Evolutionary conservation across 257 asterid species (phyloP), one percentile per base, ranked within the genome.

Genomic region (Gynochthodes officinalis): DNA sequence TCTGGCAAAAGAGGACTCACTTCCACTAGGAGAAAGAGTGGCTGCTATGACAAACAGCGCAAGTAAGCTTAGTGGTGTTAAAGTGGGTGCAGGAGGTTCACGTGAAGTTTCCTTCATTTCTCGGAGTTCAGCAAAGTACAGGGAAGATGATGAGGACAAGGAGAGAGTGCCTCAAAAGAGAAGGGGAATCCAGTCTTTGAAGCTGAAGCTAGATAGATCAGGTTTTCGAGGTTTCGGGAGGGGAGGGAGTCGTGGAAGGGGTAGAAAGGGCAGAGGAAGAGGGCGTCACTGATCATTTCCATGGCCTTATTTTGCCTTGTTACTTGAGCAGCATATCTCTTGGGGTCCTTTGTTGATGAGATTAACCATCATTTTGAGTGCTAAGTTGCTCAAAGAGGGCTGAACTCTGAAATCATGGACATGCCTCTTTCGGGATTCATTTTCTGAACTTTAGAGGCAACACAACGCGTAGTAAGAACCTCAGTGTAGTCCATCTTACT

Each of bases 51-150:
- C 69, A 57, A 67, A 82, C 54, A 74, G 14, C 6, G 4, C 69
- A 67, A 78, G 71, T 15, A 70, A 72, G 48, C 64, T 75, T 53
- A 66, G 25, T 9, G 66, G 67, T 74, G 85, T 93, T 14, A 91
- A 88, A 82, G 85, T 84, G 25, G 98, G 97, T 16, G 86, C 76
- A 27, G 96, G 97, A 46, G 98, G 98, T 21, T 84, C 96, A 6
- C 83, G 96, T 66, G 97, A 94, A 73, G 82, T 94, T 75, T 86
- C 98, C 28, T 91, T 91, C 84, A 82, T 79, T 5, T 80, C 95
- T 43, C 82, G 86, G 78, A 91, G 90, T 81, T 76, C 86, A 13
- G 88, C 89, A 0, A 86, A 78, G 81, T 77, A 70, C 73, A 75
- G 35, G 43, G 97, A 93, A 79, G 86, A 89, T 46, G 93, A 91